These are phyloP conservation scores for Aurinia saxatilis DNA, from an alignment of 345 rosid species.

Conservation along the genomic window DNA sequence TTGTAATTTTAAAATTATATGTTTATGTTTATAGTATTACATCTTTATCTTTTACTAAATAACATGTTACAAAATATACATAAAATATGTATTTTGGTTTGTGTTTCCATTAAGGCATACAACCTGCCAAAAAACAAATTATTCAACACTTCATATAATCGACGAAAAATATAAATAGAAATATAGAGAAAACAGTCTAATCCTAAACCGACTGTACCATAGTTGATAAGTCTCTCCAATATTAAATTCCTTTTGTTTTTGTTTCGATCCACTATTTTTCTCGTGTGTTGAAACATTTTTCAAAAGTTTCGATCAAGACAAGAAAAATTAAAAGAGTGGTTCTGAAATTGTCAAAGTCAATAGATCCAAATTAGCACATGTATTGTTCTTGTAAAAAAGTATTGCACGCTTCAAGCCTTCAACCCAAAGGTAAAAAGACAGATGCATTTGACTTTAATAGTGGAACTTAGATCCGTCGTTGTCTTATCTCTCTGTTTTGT, in stretches of 20 bases:
- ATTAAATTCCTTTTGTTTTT: neutral
- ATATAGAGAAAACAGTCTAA: neutral
- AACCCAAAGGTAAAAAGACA: neutral
- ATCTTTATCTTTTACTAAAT: too few relatives aligned
- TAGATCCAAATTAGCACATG: neutral
- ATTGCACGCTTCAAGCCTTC: slow-evolving; percentile 5
- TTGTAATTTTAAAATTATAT: too few relatives aligned
- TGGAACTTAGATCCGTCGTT: neutral
- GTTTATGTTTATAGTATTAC: too few relatives aligned
- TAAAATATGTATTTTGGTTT: neutral
- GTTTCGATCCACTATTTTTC: neutral
- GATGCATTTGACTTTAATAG: neutral
- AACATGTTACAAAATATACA: neutral
- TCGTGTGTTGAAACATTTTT: neutral
- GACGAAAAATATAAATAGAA: too few relatives aligned
- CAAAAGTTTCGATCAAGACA: neutral
- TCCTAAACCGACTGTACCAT: neutral
- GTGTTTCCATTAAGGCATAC: neutral
- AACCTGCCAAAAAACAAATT: too few relatives aligned
- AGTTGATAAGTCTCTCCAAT: slow-evolving; percentile 9
- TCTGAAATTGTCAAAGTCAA: slow-evolving; percentile 5
- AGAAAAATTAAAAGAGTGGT: neutral
- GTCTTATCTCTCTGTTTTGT: slow-evolving; percentile 11
- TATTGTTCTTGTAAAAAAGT: neutral
- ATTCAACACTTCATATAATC: too few relatives aligned